Evolutionary conservation across 2,329 filamentous ascomycete genomes (phyloP).

Genomic region (Epicoccum nigrum): DNA sequence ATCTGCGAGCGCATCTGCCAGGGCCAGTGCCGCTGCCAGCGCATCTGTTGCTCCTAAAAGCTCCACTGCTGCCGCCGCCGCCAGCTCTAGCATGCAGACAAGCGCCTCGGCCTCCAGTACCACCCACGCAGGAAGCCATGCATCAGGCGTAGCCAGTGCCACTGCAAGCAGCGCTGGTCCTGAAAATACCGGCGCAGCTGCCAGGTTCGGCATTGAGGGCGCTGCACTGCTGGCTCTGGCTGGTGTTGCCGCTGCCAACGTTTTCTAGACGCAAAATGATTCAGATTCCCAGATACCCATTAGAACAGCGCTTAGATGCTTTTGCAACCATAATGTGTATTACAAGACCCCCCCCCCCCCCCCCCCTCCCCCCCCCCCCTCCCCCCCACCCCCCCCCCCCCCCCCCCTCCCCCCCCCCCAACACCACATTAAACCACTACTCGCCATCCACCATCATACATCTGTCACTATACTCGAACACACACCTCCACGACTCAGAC

Average conservation of each 20-base stretch:
- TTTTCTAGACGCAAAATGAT: conserved; percentile 17
- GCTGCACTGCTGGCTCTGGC: conserved; percentile 28
- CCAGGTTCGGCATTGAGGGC: conserved; percentile 25
- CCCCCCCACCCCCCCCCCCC: no score
- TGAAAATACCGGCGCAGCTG: conserved; percentile 31
- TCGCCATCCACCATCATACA: no score
- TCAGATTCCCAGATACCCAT: not conserved
- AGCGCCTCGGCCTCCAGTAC: conserved; percentile 15
- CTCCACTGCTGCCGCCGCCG: conserved; percentile 6
- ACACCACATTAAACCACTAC: no score
- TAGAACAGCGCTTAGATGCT: not conserved
- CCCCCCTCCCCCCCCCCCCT: no score
- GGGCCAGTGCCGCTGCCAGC: conserved; percentile 4
- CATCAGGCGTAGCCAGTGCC: conserved; percentile 8
- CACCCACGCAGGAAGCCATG: conserved; percentile 11
- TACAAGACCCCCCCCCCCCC: not conserved
- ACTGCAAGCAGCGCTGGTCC: conserved; percentile 16
- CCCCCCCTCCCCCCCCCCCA: no score
- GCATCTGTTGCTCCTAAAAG: conserved; percentile 7
- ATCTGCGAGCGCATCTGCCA: not conserved
- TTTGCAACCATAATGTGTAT: conserved; percentile 6
- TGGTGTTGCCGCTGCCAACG: conserved; percentile 29
- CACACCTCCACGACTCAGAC: no score
- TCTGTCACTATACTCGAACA: no score
- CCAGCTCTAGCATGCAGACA: conserved; percentile 13